Percentiles rank a stretch among this genome's conserved stretches.
phyloP scores from a whole-genome alignment of 2,329 filamentous ascomycete genomes.

The Trichoderma semiorbis region DNA sequence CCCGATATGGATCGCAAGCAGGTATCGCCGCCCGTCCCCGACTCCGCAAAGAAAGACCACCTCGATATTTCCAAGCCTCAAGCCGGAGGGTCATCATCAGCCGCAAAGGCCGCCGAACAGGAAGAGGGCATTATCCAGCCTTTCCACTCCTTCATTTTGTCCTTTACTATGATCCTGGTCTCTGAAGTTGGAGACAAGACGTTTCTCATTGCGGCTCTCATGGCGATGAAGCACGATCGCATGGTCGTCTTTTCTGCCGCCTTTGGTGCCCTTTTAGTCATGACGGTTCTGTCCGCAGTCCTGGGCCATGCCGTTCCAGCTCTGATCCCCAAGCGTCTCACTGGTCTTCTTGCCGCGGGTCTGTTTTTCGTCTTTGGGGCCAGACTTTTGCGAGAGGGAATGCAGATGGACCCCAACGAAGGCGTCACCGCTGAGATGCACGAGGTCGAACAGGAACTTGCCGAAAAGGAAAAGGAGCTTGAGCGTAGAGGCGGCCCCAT shows the following conservation, averaged over 20 bases:
- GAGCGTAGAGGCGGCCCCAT: slow-evolving; percentile 60
- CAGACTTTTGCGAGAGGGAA: slow-evolving; percentile 79
- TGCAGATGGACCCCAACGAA: slow-evolving; percentile 83
- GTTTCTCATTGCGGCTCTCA: slow-evolving; percentile 91
- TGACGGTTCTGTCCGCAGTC: slow-evolving; percentile 92
- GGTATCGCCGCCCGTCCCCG: slow-evolving; percentile 65
- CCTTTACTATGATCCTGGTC: slow-evolving; percentile 94
- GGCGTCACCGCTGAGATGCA: slow-evolving; percentile 97
- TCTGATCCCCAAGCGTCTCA: slow-evolving; percentile 84
- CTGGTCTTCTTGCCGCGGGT: slow-evolving; percentile 77
- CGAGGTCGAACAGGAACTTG: slow-evolving; percentile 89
- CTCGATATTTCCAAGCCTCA: slow-evolving; percentile 44
- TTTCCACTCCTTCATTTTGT: slow-evolving; percentile 84
- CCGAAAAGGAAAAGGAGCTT: slow-evolving; percentile 84
- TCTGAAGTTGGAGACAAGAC: slow-evolving; percentile 99
- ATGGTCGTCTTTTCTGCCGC: slow-evolving; percentile 92
- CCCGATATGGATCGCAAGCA: slow-evolving; percentile 75
- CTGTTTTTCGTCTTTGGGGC: slow-evolving; percentile 89
- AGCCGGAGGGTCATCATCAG: not conserved
- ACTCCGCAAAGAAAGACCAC: slow-evolving; percentile 62
- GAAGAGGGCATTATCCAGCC: slow-evolving; percentile 69
- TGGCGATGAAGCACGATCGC: slow-evolving; percentile 98
- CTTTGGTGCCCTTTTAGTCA: slow-evolving; percentile 84
- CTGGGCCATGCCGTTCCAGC: slow-evolving; percentile 89
- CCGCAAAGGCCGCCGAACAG: slow-evolving; percentile 33